These are phyloP conservation scores for Huntiella omanensis DNA, from an alignment of 2,329 filamentous ascomycete species.

Conservation along the genomic window DNA sequence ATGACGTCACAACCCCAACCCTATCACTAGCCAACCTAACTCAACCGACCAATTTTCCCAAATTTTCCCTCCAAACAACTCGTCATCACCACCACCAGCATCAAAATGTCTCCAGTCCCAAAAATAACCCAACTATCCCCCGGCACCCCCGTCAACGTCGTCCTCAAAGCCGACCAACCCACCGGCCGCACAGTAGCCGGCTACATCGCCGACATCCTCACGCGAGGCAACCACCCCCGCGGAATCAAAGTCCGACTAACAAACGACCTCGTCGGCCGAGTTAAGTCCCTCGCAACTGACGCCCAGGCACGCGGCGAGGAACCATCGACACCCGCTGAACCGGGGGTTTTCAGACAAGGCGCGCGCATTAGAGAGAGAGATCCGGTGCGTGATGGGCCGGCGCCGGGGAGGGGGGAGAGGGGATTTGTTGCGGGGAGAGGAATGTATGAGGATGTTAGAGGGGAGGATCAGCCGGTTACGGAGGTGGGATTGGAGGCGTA, in stretches of 20 bases:
- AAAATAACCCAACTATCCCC: slow-evolving; percentile 33
- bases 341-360: slow-evolving; percentile 5
- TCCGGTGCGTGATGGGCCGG: slow-evolving; percentile 24
- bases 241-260: slow-evolving; percentile 61
- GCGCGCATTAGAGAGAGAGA: slow-evolving; percentile 15
- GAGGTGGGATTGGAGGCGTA: slow-evolving; percentile 31
- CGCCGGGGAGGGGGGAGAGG: slow-evolving; percentile 18
- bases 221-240: slow-evolving; percentile 53
- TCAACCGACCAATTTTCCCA: background rate
- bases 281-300: slow-evolving; percentile 38
- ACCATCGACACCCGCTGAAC: slow-evolving; percentile 6
- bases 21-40: background rate
- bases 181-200: slow-evolving; percentile 55
- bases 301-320: slow-evolving; percentile 12
- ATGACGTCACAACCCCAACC: background rate
- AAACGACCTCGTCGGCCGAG: slow-evolving; percentile 54
- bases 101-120: slow-evolving; percentile 21
- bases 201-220: slow-evolving; percentile 47
- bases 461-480: slow-evolving; percentile 18
- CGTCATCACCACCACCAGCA: background rate
- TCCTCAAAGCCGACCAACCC: slow-evolving; percentile 58
- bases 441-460: slow-evolving; percentile 15
- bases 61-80: background rate
- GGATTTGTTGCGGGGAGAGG: slow-evolving; percentile 18
- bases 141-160: slow-evolving; percentile 49